phyloP scores from a whole-genome alignment of 2,329 filamentous ascomycete species.

The Colletotrichum tropicicola region DNA sequence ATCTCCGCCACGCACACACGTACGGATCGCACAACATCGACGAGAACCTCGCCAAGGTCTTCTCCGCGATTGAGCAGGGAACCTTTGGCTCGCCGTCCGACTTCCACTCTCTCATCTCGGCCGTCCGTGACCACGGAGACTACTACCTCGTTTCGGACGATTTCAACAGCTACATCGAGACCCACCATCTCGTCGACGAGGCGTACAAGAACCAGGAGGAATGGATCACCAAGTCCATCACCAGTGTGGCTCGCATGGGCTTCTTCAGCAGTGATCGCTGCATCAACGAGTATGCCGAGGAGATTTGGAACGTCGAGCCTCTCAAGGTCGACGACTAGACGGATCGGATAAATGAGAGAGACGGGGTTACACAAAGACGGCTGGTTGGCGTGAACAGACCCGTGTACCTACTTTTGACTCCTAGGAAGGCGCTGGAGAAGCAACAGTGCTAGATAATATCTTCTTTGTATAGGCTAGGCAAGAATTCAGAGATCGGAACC shows the following conservation, averaged over 20 bases:
- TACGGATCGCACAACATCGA: slow-evolving; percentile 86
- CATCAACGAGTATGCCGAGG: slow-evolving; percentile 97
- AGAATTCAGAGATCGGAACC: neutral
- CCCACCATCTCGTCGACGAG: slow-evolving; percentile 89
- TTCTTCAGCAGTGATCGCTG: slow-evolving; percentile 97
- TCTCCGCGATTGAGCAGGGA: slow-evolving; percentile 80
- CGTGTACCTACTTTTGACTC: slow-evolving; percentile 12
- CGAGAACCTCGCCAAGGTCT: slow-evolving; percentile 80
- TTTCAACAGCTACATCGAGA: slow-evolving; percentile 93
- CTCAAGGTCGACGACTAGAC: slow-evolving; percentile 55
- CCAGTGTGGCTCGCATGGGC: slow-evolving; percentile 90
- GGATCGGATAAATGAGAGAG: neutral
- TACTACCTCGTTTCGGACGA: slow-evolving; percentile 98
- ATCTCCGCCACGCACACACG: slow-evolving; percentile 88
- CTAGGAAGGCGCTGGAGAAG: slow-evolving; percentile 12
- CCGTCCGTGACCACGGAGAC: slow-evolving; percentile 92
- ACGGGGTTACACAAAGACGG: neutral
- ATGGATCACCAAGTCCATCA: slow-evolving; percentile 92
- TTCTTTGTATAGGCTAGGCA: slow-evolving; percentile 21
- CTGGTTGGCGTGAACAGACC: slow-evolving; percentile 4
- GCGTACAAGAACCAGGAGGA: slow-evolving; percentile 91
- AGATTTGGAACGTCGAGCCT: slow-evolving; percentile 97
- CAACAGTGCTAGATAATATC: slow-evolving; percentile 25
- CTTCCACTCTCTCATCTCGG: slow-evolving; percentile 85
- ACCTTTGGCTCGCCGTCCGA: slow-evolving; percentile 82